These are phyloP conservation scores for Aleurites moluccanus DNA, from an alignment of 441 rosid species.

Conservation along the genomic window DNA sequence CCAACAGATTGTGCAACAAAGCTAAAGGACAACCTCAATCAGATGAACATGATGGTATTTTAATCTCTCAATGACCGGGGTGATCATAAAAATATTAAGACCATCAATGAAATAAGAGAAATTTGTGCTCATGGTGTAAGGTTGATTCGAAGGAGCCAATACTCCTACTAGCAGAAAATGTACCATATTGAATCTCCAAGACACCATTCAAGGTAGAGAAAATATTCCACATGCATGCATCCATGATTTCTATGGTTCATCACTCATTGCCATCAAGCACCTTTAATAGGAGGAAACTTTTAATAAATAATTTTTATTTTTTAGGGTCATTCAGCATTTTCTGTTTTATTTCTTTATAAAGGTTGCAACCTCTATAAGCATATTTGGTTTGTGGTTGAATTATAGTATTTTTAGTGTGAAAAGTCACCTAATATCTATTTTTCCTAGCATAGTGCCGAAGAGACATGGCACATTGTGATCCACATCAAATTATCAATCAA, in stretches of 20 bases:
- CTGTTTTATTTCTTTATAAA: neutral
- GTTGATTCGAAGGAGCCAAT: neutral
- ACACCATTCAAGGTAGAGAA: neutral
- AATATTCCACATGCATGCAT: neutral
- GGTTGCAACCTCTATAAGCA: too few relatives aligned
- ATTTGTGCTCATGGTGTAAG: neutral
- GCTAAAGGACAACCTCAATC: slow-evolving; percentile 7
- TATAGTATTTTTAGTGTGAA: too few relatives aligned
- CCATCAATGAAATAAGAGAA: neutral
- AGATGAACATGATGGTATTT: neutral
- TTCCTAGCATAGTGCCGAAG: too few relatives aligned
- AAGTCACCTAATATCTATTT: too few relatives aligned
- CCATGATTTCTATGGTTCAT: too few relatives aligned
- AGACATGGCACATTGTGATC: neutral
- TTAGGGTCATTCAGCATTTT: too few relatives aligned
- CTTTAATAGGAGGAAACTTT: too few relatives aligned
- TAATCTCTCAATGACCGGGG: neutral
- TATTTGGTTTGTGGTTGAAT: too few relatives aligned
- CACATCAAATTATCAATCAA: neutral
- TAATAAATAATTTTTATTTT: too few relatives aligned
- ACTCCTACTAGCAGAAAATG: neutral
- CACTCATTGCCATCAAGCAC: too few relatives aligned
- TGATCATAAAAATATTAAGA: neutral
- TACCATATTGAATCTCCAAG: neutral
- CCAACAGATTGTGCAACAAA: neutral